Base-by-base conservation (phyloP, 768 basidiomycete species). In the Cystobasidium tubakii region DNA sequence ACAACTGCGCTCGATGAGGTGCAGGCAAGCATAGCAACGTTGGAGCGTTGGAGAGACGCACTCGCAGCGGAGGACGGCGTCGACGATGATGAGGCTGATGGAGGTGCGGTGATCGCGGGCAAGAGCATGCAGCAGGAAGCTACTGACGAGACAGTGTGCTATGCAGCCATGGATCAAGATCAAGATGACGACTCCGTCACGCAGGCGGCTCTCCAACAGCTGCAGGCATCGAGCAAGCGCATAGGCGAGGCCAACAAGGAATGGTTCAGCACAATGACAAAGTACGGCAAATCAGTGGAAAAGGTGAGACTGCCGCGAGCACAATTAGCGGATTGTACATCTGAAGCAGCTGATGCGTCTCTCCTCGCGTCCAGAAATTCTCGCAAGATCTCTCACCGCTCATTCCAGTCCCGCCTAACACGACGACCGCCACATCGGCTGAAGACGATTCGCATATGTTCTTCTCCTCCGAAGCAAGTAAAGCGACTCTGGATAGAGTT, bases 241-340 rank as follows among this genome's bases (percentile, higher is more conserved):
- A 60, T 60, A 31, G 90, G 91, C 73, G 90, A 93, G 42, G 85
- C 88, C 1, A 88, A 93, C 84, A 97, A 94, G 81, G 92, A 93
- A 77, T 85, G 92, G 39, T 91, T 94, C 78, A 86, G 85, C 23
- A 87, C 88, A 1, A 82, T 96, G 10, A 86, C 87, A 31, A 86
- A 87, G 76, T 84, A 94, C 43, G 91, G 91, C 33, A 97, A 93
- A 82, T 85, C 87, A 0, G 81, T 97, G 80, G 95, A 98, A 79
- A 98, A 96, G 88, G 95, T 90, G 71, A 53, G 84, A 74, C 29
- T 17, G 34, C 4, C 29, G 27, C 70, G 15, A 6, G 7, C 10
- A 31, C 55, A 36, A 23, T 10, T 39, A 42, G 7, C 17, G 42
- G 42, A 42, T 7, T 42, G 17, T 17, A 17, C 42, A 42, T 42